Conservation (phyloP, 1,284 basidiomycete genomes). For the Moesziomyces sp. region DNA sequence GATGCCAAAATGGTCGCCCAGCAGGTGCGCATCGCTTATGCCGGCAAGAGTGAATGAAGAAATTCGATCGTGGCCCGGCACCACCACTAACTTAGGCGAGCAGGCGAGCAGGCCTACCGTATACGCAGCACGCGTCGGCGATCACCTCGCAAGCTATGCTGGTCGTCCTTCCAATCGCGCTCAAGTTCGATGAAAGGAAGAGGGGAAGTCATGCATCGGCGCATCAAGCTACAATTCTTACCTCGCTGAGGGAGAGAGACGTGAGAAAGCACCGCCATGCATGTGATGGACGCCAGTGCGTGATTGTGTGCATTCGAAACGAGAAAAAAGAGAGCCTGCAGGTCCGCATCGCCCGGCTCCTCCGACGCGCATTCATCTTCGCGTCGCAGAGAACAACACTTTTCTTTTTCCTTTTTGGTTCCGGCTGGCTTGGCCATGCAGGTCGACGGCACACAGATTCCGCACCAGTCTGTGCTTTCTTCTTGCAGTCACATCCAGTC, state of each 20-base stretch:
- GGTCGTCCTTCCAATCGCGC: too few species aligned
- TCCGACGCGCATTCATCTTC: not conserved
- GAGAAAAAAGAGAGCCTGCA: too few species aligned
- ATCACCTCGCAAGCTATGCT: too few species aligned
- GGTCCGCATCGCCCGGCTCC: not conserved
- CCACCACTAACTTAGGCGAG: too few species aligned
- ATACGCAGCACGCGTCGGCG: too few species aligned
- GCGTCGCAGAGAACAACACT: constrained; percentile 7
- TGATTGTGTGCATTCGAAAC: too few species aligned
- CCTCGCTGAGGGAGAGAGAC: too few species aligned
- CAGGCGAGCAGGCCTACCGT: too few species aligned
- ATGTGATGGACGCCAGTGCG: not conserved
- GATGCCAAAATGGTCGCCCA: not conserved
- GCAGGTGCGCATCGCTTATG: constrained; percentile 11
- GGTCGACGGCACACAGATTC: too few species aligned
- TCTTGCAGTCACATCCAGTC: not conserved
- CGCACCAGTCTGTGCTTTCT: not conserved
- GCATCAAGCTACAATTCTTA: too few species aligned
- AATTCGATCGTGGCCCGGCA: not conserved
- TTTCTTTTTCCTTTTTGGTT: not conserved
- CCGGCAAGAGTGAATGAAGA: not conserved
- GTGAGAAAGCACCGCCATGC: not conserved
- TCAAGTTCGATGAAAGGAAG: too few species aligned
- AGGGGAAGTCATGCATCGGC: too few species aligned
- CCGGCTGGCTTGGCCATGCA: not conserved